Percentiles rank a stretch among this genome's conserved stretches.
These are phyloP conservation scores for Talaromyces borbonicus DNA, from an alignment of 495 filamentous ascomycete species.

Conservation along the genomic window DNA sequence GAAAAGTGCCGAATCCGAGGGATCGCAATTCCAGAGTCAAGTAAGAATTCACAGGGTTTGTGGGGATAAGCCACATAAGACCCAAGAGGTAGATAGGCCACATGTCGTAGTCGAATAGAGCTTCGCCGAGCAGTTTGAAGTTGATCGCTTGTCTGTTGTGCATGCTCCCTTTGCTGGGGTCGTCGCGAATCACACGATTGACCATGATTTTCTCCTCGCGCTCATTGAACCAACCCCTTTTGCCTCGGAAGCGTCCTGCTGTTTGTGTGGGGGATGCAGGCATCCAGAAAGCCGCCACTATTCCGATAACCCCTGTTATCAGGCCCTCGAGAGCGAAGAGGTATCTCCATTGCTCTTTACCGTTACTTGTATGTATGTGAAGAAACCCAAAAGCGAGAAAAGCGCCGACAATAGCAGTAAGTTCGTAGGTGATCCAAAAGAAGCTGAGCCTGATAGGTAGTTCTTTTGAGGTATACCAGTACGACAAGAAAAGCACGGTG, in stretches of 20 bases:
- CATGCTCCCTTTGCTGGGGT: slow-evolving; percentile 56
- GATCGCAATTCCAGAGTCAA: slow-evolving; percentile 50
- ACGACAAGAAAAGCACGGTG: slow-evolving; percentile 59
- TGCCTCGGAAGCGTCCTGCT: slow-evolving; percentile 54
- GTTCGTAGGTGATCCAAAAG: slow-evolving; percentile 64
- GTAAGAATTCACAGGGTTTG: slow-evolving; percentile 42
- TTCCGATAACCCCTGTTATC: slow-evolving; percentile 52
- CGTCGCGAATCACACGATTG: slow-evolving; percentile 65
- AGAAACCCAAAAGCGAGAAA: slow-evolving; percentile 66
- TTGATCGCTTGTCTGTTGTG: slow-evolving; percentile 53
- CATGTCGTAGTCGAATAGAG: slow-evolving; percentile 57
- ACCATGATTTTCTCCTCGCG: slow-evolving; percentile 60
- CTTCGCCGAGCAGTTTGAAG: slow-evolving; percentile 44
- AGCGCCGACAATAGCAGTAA: slow-evolving; percentile 54
- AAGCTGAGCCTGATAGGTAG: slow-evolving; percentile 54
- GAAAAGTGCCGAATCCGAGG: slow-evolving; percentile 56
- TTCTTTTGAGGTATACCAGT: slow-evolving; percentile 65
- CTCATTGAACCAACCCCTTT: slow-evolving; percentile 63
- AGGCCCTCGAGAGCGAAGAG: slow-evolving; percentile 49
- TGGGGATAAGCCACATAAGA: slow-evolving; percentile 46
- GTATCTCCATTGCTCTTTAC: slow-evolving; percentile 62
- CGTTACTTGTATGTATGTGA: slow-evolving; percentile 50
- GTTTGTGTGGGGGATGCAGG: slow-evolving; percentile 66
- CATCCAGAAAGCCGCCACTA: slow-evolving; percentile 57
- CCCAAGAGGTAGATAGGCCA: slow-evolving; percentile 63